Evolutionary conservation across 371 early-diverging fungal species (phyloP), one percentile per base, ranked within the genome.

Genomic region (Batkoa obscura): DNA sequence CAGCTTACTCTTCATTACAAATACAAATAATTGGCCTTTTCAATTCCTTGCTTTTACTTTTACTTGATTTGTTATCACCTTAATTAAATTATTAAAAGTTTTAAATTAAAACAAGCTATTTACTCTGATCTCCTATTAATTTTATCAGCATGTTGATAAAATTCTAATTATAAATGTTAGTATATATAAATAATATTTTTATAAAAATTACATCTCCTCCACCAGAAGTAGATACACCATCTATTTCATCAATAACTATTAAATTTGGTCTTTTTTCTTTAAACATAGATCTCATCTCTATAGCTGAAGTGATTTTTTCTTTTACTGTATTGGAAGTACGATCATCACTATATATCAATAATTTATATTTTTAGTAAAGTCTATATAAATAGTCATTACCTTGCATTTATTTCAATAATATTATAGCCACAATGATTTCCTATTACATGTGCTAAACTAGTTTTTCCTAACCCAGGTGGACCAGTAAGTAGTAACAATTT

Each of bases 391-490:
- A 50, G 10, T 43, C 6, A 35, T n/a, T 70, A 82, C 87, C 89
- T 91, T 2, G 98, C 99, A 69, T 99, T 99, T 64, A 99, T 83
- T 71, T 99, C 99, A 15, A 95, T 69, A 1, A 86, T 67, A 45
- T 86, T 77, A 63, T 97, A 90, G 1, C 94, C 94, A 15, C 86
- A 79, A 60, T 93, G 91, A 43, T 75, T 73, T 0, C 95, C 95
- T 45, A 90, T 76, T 0, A 98, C 80, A 66, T 95, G 92, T 0
- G 95, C 98, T 59, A 98, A 70, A 0, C 98, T 97, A 0, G 99
- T 99, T 66, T 99, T 99, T 56, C 99, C 99, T 50, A 94, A 73
- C 0, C 99, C 99, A 1, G 99, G 94, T 15, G 91, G 87, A 0
- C 99, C 99, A 3, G 89, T 76, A 23, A 99, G 59, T n/a, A 99